phyloP scores from a whole-genome alignment of 345 rosid genomes.

The Schrenkiella parvula region DNA sequence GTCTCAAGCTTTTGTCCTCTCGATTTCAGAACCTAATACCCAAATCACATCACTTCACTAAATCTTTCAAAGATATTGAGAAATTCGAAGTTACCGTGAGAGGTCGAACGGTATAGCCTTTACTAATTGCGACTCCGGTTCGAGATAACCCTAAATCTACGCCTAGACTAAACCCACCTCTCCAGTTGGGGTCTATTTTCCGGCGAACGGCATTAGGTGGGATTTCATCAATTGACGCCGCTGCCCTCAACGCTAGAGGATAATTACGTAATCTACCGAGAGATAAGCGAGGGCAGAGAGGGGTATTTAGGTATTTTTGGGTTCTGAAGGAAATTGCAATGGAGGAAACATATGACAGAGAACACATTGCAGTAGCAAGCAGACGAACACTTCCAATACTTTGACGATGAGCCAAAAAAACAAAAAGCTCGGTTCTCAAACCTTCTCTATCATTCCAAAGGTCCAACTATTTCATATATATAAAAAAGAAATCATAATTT shows the following conservation, averaged over 20 bases:
- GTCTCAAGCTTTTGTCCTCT: constrained; percentile 81
- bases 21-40: constrained; percentile 59
- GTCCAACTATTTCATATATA: too few relatives aligned
- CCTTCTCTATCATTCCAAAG: neutral
- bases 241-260: constrained; percentile 19
- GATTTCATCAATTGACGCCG: constrained; percentile 41
- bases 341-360: constrained; percentile 18
- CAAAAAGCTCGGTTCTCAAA: neutral
- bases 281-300: neutral
- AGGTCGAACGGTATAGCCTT: constrained; percentile 73
- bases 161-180: constrained; percentile 89
- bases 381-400: neutral
- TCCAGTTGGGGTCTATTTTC: constrained; percentile 53
- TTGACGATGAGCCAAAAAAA: neutral
- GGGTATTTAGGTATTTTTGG: constrained; percentile 20
- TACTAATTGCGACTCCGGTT: constrained; percentile 80
- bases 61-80: neutral
- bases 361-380: constrained; percentile 23
- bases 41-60: neutral
- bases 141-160: constrained; percentile 77
- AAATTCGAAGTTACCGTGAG: constrained; percentile 46
- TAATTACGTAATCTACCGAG: neutral
- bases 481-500: too few relatives aligned
- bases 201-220: constrained; percentile 75
- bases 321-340: neutral